phyloP scores from a whole-genome alignment of 148 eudicot species.

The Dysphania ambrosioides region DNA sequence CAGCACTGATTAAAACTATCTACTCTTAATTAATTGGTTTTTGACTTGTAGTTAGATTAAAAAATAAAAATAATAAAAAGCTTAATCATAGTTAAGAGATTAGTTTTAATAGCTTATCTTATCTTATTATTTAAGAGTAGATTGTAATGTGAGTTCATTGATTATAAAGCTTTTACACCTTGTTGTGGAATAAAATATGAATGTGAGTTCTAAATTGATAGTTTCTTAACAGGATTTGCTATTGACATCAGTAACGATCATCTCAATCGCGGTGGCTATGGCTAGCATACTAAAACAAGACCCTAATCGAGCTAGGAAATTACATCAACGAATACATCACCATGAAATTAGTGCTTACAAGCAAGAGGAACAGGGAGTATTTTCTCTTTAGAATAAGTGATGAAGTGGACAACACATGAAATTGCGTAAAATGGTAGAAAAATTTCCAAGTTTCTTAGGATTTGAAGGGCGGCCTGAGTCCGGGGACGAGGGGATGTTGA shows the following conservation, averaged over 20 bases:
- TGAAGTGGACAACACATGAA: conserved; percentile 39
- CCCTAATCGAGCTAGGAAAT: conserved; percentile 33
- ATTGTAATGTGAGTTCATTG: no score
- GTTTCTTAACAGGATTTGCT: no score
- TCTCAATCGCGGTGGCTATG: conserved; percentile 20
- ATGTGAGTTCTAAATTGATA: no score
- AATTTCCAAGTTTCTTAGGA: conserved; percentile 27
- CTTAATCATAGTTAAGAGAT: no score
- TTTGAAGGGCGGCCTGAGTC: conserved; percentile 31
- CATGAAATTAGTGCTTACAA: conserved; percentile 29
- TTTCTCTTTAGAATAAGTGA: conserved; percentile 37
- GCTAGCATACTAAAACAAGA: conserved; percentile 24
- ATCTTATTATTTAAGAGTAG: no score
- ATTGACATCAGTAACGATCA: conserved; percentile 37
- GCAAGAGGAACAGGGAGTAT: conserved; percentile 36
- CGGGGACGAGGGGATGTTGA: conserved; percentile 37
- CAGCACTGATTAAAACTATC: no score
- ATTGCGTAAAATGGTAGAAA: conserved; percentile 30
- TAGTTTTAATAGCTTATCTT: no score
- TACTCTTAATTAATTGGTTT: no score
- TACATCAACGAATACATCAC: conserved; percentile 29
- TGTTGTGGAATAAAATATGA: no score
- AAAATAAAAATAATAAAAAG: no score
- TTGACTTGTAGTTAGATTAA: no score
- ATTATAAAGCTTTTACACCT: no score